Percentiles rank a stretch among this genome's conserved stretches.
Conservation (phyloP, 306 rosid species). For the Senna tora region DNA sequence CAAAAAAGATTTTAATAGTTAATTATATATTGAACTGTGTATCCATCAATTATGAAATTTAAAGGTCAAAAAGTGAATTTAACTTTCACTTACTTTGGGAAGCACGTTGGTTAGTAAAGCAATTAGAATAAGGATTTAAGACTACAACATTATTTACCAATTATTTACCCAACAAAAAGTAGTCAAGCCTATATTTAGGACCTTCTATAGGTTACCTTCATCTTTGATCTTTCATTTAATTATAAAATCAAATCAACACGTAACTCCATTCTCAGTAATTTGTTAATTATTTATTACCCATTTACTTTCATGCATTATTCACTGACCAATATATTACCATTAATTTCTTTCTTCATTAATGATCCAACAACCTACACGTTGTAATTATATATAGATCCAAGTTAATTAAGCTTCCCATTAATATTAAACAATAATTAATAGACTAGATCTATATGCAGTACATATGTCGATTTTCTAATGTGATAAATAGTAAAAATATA, state of each 20-base stretch:
- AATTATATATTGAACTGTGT: constrained; percentile 21
- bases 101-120: constrained; percentile 41
- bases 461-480: no score
- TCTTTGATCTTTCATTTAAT: no score
- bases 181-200: constrained; percentile 50
- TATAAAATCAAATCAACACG: constrained; percentile 41
- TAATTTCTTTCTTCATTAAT: not conserved
- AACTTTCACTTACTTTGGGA: constrained; percentile 45
- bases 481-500: no score
- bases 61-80: constrained; percentile 48
- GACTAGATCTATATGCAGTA: no score
- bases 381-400: constrained; percentile 19
- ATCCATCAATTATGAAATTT: constrained; percentile 37
- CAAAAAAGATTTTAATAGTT: constrained; percentile 23
- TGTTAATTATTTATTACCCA: not conserved
- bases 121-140: constrained; percentile 21
- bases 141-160: constrained; percentile 45
- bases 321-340: not conserved
- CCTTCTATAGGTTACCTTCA: constrained; percentile 28
- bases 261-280: constrained; percentile 3
- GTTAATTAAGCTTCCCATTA: not conserved
- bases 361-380: constrained; percentile 21
- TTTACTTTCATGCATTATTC: not conserved
- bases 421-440: no score
- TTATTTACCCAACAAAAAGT: constrained; percentile 58